Evolutionary conservation across 23 red algal species (phyloP).

Genomic region (Chondrus crispus): DNA sequence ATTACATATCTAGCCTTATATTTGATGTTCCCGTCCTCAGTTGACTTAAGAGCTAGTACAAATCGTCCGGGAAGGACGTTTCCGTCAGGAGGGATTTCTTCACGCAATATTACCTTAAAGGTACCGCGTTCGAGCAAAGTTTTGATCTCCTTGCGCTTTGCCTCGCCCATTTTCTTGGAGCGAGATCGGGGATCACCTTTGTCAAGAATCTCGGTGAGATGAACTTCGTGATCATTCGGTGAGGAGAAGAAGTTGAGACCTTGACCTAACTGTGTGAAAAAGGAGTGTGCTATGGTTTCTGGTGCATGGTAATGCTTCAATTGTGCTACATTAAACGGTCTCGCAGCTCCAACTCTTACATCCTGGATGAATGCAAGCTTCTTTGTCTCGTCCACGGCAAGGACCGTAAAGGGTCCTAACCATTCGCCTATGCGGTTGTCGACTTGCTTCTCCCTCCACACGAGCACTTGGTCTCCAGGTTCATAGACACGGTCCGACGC

Average conservation of each 20-base stretch:
- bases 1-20: not conserved
- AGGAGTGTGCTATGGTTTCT: not conserved
- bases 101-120: not conserved
- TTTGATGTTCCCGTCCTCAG: not conserved
- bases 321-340: not conserved
- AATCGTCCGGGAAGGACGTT: not conserved
- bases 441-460: constrained; percentile 8
- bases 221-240: not conserved
- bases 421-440: constrained; percentile 33
- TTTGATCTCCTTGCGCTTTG: not conserved
- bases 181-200: not conserved
- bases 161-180: not conserved
- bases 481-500: not conserved
- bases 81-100: not conserved
- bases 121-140: not conserved
- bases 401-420: constrained; percentile 9
- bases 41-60: not conserved
- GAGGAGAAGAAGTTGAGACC: not conserved
- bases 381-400: not conserved
- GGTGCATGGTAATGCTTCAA: not conserved
- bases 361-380: not conserved
- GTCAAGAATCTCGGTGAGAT: not conserved
- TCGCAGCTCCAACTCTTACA: not conserved
- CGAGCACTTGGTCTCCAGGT: not conserved
- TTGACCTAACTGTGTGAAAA: not conserved